Evolutionary conservation across 345 rosid genomes (phyloP), one percentile per base, ranked within the genome.

Genomic region (Aquilaria sinensis): DNA sequence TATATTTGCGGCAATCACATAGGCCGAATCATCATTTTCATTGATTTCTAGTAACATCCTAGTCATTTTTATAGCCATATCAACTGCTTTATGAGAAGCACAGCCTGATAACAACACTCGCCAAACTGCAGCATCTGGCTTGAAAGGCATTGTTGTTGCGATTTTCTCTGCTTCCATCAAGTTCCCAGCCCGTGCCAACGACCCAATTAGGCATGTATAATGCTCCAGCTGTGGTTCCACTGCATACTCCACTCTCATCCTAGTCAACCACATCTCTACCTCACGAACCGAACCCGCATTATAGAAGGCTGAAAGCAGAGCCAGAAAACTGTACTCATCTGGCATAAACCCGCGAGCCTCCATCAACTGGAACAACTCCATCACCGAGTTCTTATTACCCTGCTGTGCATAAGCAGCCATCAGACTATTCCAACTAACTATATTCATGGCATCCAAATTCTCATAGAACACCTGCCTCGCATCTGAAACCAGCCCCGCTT

Each of bases 121-220:
- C 86, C 83, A 78, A 5, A 76, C 70, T 5, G 81, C 78, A 48
- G 81, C 82, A 66, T 81, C 81, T 0, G 86, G 81, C 32, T 72
- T 64, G 34, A 72, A 63, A 12, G 78, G 83, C 78, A 81, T 75
- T 47, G 62, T 53, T 52, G 47, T 56, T 43, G 75, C 80, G 13
- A 79, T 60, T 47, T 58, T 71, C 56, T 75, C 76, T 2, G 87
- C 82, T 16, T 74, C 80, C 58, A 54, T 64, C 45, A 79, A 37
- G 41, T 62, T 61, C 47, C 84, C 77, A 2, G 77, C 74, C 53
- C 67, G 60, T 2, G 66, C 84, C 74, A 69, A 47, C 31, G 79
- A 78, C 56, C 65, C 56, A 1, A 77, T 41, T 41, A 79, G 62
- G 59, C 87, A 79, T 0, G 80, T 79, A 56, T 75, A 79, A 55